Evolutionary conservation across 805 yeast species (phyloP).

Genomic region (Kluyveromyces aestuarii): DNA sequence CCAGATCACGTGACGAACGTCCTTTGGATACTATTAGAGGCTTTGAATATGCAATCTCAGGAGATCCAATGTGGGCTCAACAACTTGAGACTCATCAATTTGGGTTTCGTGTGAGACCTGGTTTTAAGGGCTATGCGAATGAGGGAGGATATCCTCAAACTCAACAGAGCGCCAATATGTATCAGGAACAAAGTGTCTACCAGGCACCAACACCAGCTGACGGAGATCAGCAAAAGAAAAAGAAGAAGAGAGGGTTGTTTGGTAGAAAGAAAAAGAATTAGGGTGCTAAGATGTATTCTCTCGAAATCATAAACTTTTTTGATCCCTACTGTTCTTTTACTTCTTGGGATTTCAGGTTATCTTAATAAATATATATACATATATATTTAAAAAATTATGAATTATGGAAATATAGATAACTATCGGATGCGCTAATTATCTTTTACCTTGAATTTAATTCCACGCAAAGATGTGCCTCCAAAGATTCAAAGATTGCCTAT

Average conservation of each 20-base stretch:
- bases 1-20: slow-evolving; percentile 88
- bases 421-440: no score
- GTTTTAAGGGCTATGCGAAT: slow-evolving; percentile 41
- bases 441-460: no score
- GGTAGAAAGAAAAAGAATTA: slow-evolving; percentile 51
- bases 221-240: slow-evolving; percentile 35
- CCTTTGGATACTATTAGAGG: slow-evolving; percentile 93
- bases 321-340: no score
- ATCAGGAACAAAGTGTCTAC: slow-evolving; percentile 50
- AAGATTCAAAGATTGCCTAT: no score
- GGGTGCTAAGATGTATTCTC: neutral
- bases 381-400: no score
- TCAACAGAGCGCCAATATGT: slow-evolving; percentile 13
- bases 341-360: no score
- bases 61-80: slow-evolving; percentile 65
- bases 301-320: neutral
- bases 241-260: slow-evolving; percentile 75
- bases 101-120: slow-evolving; percentile 81
- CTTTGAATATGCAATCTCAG: slow-evolving; percentile 86
- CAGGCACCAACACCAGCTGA: slow-evolving; percentile 41
- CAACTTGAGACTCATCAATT: slow-evolving; percentile 68
- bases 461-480: no score
- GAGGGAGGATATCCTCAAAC: slow-evolving; percentile 16
- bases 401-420: no score
- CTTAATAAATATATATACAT: no score